Conservation (phyloP, 148 eudicot genomes). For the Bassia scoparia region DNA sequence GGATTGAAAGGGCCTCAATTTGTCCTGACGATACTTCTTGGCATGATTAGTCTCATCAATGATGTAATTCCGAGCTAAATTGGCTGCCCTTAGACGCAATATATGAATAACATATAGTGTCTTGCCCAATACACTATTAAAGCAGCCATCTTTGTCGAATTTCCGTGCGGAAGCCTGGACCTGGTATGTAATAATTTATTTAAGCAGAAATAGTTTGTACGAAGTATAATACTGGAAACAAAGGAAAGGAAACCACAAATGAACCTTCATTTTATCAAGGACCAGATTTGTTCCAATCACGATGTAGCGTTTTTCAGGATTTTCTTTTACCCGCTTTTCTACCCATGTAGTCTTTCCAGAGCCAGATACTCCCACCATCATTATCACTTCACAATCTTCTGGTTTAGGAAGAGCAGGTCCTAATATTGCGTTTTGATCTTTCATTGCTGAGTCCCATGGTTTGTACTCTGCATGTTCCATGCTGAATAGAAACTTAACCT, state of each 20-base stretch:
- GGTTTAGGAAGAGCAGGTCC: slow-evolving; percentile 48
- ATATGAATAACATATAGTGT: too few species aligned
- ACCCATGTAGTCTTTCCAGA: slow-evolving; percentile 76
- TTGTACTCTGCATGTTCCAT: slow-evolving; percentile 57
- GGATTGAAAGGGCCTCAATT: too few species aligned
- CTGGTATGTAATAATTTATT: slow-evolving; percentile 26
- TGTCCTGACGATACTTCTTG: too few species aligned
- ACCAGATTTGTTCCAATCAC: slow-evolving; percentile 63
- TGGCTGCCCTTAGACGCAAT: too few species aligned
- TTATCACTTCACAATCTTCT: slow-evolving; percentile 44
- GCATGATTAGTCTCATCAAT: too few species aligned
- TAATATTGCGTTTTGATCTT: slow-evolving; percentile 37
- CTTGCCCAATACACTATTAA: slow-evolving; percentile 56
- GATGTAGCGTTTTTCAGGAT: slow-evolving; percentile 61
- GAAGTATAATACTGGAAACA: too few species aligned
- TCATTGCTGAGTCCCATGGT: slow-evolving; percentile 55
- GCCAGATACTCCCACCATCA: slow-evolving; percentile 76
- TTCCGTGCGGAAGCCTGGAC: slow-evolving; percentile 53
- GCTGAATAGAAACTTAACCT: slow-evolving; percentile 54
- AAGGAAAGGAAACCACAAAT: neutral
- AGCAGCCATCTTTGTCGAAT: slow-evolving; percentile 49
- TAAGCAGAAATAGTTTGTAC: neutral
- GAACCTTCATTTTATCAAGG: slow-evolving; percentile 71
- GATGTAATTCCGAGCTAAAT: too few species aligned
- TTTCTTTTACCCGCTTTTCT: slow-evolving; percentile 54